phyloP scores from a whole-genome alignment of 257 asterid species.

The Nyctanthes arbortristis region DNA sequence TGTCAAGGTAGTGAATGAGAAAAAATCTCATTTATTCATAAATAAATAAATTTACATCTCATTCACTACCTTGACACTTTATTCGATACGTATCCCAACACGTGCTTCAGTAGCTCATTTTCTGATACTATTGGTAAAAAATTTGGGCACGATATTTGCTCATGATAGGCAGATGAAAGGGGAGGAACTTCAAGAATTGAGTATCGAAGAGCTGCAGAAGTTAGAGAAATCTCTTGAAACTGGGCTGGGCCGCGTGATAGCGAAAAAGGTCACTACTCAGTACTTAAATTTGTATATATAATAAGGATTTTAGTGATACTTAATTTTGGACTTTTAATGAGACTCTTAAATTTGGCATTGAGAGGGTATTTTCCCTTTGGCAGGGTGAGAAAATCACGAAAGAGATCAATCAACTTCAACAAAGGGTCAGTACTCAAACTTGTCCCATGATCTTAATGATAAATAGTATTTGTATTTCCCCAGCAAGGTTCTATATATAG shows the following conservation, averaged over 20 bases:
- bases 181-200: constrained; percentile 77
- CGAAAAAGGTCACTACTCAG: constrained; percentile 68
- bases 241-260: constrained; percentile 69
- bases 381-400: constrained; percentile 74
- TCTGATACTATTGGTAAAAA: neutral
- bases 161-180: constrained; percentile 90
- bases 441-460: neutral
- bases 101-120: no score
- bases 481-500: no score
- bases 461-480: no score
- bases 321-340: neutral
- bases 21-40: no score
- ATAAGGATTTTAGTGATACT: no score
- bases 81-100: no score
- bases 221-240: constrained; percentile 70
- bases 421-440: constrained; percentile 46
- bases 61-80: no score
- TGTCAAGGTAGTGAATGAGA: no score
- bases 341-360: neutral
- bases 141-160: neutral
- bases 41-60: no score
- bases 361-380: neutral
- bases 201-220: constrained; percentile 67
- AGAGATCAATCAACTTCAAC: constrained; percentile 74
- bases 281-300: neutral